A percentile compares a stretch with the other conserved stretches of the same genome.
phyloP scores from a whole-genome alignment of 1,139 yeast genomes.

The Lodderomyces orthopsilosis region DNA sequence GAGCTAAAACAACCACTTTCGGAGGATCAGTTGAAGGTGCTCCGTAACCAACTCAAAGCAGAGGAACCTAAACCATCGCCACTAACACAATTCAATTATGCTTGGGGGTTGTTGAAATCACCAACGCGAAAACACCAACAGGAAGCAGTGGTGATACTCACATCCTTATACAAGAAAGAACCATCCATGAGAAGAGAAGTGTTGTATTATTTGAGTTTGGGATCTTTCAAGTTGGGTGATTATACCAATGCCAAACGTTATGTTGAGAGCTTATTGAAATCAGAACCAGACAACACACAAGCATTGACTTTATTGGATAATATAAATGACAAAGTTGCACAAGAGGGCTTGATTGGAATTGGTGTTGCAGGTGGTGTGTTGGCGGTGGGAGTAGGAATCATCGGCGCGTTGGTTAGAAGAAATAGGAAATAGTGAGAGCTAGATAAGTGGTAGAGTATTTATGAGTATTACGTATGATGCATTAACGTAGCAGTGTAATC shows the following conservation, averaged over 20 bases:
- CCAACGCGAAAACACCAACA: constrained; percentile 58
- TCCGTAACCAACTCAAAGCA: constrained; percentile 72
- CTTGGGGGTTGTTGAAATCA: constrained; percentile 93
- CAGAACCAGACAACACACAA: constrained; percentile 84
- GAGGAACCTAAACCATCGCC: constrained; percentile 80
- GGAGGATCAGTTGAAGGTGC: constrained; percentile 68
- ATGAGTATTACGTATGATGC: too few species aligned
- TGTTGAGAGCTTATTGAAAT: constrained; percentile 68
- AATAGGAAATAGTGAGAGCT: constrained; percentile 19
- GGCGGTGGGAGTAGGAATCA: constrained; percentile 74
- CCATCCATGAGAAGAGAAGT: constrained; percentile 88
- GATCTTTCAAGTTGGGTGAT: constrained; percentile 86
- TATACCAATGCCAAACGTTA: constrained; percentile 83
- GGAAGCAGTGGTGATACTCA: constrained; percentile 73
- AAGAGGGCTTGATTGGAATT: constrained; percentile 83
- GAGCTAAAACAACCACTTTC: constrained; percentile 59
- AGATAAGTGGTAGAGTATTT: neutral
- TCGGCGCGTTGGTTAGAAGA: constrained; percentile 54
- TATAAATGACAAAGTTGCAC: constrained; percentile 82
- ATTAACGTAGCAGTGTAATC: too few species aligned
- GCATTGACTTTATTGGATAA: constrained; percentile 67
- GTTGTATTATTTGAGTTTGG: constrained; percentile 81
- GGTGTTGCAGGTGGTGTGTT: constrained; percentile 83
- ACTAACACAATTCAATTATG: constrained; percentile 87
- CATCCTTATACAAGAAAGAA: constrained; percentile 71